Base-by-base conservation (phyloP, 495 filamentous ascomycete species). In the Annulohypoxylon maeteangense region DNA sequence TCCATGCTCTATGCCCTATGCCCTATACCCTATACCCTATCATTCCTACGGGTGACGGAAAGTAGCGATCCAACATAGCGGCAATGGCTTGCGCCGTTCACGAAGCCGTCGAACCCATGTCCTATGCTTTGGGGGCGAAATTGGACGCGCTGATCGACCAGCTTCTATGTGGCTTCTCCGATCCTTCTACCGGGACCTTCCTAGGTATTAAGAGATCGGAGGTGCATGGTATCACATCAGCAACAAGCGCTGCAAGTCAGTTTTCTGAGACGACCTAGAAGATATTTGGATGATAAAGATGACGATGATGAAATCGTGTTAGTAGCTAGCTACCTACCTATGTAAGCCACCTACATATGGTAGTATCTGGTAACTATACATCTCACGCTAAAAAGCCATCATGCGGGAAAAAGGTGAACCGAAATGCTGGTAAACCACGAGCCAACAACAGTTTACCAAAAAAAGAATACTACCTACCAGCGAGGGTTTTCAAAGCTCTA, bases 101-200 rank as follows among this genome's bases (percentile, higher is more conserved):
- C 20, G 29, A 55, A 36, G 32, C 11, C 31, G n/a, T 29, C 23
- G 16, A 58, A 51, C 64, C 18, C 40, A 20, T 44, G 40, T 14
- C 4, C 16, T 18, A 53, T 23, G 31, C 22, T 55, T 59, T 54
- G 55, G 56, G 56, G 65, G 54, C 44, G 27, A 22, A 56, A 64
- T 45, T 27, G 12, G 7, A 40, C 12, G 27, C 8, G 34, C 25
- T 22, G 10, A 66, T 51, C 34, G 16, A 42, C 55, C 16, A n/a
- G 31, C 45, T 70, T 60, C 61, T 20, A 53, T 55, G 34, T 56
- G 54, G 38, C 54, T 47, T 65, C 68, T 25, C 22, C 25, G 12
- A 59, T 61, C 61, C 61, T 70, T 54, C 62, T 23, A 14, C 42
- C 51, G 42, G 48, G 50, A 16, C 48, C 29, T 23, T 42, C 32